Conservation (phyloP, 1,139 yeast species). For the Kazachstania sp. region DNA sequence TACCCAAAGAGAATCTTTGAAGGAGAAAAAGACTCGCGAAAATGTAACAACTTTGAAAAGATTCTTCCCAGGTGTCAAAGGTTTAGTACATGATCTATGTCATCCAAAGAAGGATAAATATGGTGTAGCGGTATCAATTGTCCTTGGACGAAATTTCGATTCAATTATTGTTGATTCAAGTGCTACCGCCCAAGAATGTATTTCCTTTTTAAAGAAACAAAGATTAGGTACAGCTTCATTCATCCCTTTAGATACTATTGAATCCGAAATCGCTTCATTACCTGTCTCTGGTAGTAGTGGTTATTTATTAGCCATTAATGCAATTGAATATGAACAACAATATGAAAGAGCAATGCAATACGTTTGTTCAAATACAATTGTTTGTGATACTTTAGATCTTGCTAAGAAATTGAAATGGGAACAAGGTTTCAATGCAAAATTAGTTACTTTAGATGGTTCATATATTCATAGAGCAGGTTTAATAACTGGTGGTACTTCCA, state of each 20-base stretch:
- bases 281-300: slow-evolving; percentile 16
- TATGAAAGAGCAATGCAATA: slow-evolving; percentile 74
- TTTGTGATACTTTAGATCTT: slow-evolving; percentile 61
- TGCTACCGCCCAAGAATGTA: slow-evolving; percentile 72
- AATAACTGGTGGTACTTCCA: slow-evolving; percentile 79
- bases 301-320: slow-evolving; percentile 46
- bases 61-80: slow-evolving; percentile 73
- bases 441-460: slow-evolving; percentile 79
- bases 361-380: slow-evolving; percentile 70
- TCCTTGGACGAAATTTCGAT: slow-evolving; percentile 72
- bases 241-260: slow-evolving; percentile 78
- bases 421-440: slow-evolving; percentile 48
- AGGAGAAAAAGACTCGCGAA: slow-evolving; percentile 62
- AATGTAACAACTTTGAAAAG: slow-evolving; percentile 60
- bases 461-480: slow-evolving; percentile 78
- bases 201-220: slow-evolving; percentile 75
- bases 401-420: slow-evolving; percentile 76
- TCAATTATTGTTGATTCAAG: slow-evolving; percentile 75
- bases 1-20: slow-evolving; percentile 63
- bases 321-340: slow-evolving; percentile 59
- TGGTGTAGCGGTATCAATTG: slow-evolving; percentile 68
- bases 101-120: slow-evolving; percentile 70
- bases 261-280: slow-evolving; percentile 39
- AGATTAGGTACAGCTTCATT: slow-evolving; percentile 80
- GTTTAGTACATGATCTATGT: slow-evolving; percentile 71